Base-by-base conservation (phyloP, 768 basidiomycete species). In the Mycena indigotica region DNA sequence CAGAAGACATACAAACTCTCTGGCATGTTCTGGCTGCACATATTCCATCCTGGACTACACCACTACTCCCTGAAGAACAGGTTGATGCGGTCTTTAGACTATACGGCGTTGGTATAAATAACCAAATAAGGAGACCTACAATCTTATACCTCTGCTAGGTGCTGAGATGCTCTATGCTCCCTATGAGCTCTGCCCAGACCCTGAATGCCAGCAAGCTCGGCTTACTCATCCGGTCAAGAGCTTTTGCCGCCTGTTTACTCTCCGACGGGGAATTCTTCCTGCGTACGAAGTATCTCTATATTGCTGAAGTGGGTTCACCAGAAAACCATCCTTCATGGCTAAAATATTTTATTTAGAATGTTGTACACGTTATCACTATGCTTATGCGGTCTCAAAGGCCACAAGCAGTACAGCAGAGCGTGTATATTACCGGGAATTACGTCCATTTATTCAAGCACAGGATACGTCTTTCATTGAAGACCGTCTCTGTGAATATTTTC, bases 131-230 rank as follows among this genome's bases (percentile, higher is more conserved):
- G 10, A 10, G 35, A 10, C 12, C 10, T 38, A 38, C n/a, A 10
- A 10, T 38, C n/a, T n/a, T 38, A 38, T 10, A 10, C 12, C 35
- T 10, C 35, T 38, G n/a, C 40, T 2, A 54, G 3, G 0, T 63
- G 69, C 1, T 10, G 5, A 4, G 66, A 55, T 1, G 57, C 56
- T 1, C 66, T 4, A 10, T 60, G 57, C 63, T 61, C 67, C 17
- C 39, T 46, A 24, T 45, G 32, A 10, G 51, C 61, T 23, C 40
- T 53, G 41, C 41, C 16, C 24, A n/a, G 21, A 45, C 10, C 41
- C 41, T 10, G 16, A 15, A 10, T 45, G 41, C 21, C 12, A 15
- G 41, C 16, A 45, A 8, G 10, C 21, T 8, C 16, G 41, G 41
- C 41, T 45, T 8, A 23, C 16, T 8, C 16, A 45, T 10, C 41